Evolutionary conservation across 805 yeast species (phyloP), one percentile per base, ranked within the genome.

Genomic region (Spathaspora girioi): DNA sequence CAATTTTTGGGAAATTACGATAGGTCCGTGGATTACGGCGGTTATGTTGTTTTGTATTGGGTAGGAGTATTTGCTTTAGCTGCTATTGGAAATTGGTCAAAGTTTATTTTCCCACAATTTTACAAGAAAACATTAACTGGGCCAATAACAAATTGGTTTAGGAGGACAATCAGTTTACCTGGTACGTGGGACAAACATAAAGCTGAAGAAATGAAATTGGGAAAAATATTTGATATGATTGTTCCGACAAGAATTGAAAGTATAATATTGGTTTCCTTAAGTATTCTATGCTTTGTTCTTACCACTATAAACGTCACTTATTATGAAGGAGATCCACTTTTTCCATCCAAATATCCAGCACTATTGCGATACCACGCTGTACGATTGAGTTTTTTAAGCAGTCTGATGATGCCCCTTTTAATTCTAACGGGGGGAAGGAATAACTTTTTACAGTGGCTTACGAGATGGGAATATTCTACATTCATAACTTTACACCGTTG

Each of bases 21-120:
- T 49, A 66, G 66, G 19, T 77, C 84, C 2, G 70, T 79, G 27
- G 70, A 65, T 52, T 65, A 76, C 59, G 86, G 77, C 17, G 63
- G 60, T 27, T 59, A 58, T 45, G 45, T 71, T 42, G 59, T 65
- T 1, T 26, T 58, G 3, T 74, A 62, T 52, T 74, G 78, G 78
- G 51, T 57, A 2, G 51, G 55, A 0, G 65, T 69, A 2, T 62
- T 68, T 31, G 26, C 51, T 0, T 12, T 63, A 2, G 70, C 64
- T 1, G 60, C 68, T 5, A 23, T 63, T 1, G 60, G 62, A 1
- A 69, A 73, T 53, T 72, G 76, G 76, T 45, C 67, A 43, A 70
- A 68, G 50, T 20, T 65, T 3, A 38, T 62, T 3, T 48, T 66
- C 19, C 76, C 76, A 0, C 31, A 51, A 18, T 44, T 53, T 9